Evolutionary conservation across 257 asterid genomes (phyloP).

Genomic region (Nicotiana paniculata): DNA sequence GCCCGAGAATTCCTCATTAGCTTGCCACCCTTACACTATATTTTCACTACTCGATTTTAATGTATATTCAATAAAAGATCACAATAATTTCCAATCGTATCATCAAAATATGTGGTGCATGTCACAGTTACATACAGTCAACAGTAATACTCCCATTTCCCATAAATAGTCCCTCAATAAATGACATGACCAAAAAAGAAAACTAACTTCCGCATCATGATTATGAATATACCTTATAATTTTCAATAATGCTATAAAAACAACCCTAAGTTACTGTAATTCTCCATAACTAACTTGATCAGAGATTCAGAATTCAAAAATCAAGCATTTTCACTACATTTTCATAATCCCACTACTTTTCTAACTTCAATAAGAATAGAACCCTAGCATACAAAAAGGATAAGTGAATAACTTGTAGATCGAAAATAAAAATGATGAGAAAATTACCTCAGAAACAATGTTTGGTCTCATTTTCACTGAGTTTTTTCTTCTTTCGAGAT

Average conservation of each 20-base stretch:
- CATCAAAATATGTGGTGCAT: background rate
- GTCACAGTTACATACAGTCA: background rate
- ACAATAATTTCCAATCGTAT: background rate
- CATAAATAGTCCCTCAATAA: background rate
- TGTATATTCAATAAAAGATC: background rate
- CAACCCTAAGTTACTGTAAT: background rate
- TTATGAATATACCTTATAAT: background rate
- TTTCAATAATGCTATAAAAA: background rate
- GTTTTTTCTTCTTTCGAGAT: constrained; percentile 29
- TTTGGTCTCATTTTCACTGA: constrained; percentile 55
- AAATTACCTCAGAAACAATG: constrained; percentile 76
- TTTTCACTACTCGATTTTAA: background rate
- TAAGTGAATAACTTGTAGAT: background rate
- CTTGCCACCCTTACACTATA: background rate
- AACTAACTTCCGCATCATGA: background rate
- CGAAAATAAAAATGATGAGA: background rate
- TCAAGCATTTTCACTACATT: background rate
- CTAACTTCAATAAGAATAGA: background rate
- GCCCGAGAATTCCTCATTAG: background rate
- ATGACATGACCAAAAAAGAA: background rate
- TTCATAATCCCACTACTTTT: background rate
- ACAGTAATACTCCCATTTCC: background rate
- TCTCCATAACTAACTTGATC: background rate
- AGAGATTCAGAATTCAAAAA: background rate
- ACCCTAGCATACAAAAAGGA: background rate